Conservation (phyloP, 257 asterid genomes). For the Solanum dulcamara region DNA sequence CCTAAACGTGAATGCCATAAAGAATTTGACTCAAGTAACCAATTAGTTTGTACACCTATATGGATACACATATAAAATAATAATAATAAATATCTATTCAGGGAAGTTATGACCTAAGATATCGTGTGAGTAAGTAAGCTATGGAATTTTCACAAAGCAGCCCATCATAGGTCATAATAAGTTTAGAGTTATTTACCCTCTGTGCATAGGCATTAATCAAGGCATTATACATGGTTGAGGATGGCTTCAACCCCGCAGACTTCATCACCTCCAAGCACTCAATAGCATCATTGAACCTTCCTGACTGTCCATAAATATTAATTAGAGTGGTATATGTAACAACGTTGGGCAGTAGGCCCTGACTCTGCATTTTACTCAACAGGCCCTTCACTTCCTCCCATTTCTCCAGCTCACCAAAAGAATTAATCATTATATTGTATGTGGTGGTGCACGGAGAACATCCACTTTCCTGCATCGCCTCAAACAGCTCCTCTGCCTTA, state of each 20-base stretch:
- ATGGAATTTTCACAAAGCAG: neutral
- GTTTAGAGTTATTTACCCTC: slow-evolving; percentile 37
- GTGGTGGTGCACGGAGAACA: slow-evolving; percentile 74
- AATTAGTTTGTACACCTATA: neutral
- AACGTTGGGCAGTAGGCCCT: slow-evolving; percentile 75
- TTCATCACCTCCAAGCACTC: slow-evolving; percentile 95
- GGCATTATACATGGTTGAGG: slow-evolving; percentile 90
- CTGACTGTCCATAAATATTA: slow-evolving; percentile 80
- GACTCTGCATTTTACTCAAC: slow-evolving; percentile 64
- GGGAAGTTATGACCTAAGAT: neutral
- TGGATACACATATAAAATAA: neutral
- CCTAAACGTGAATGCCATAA: neutral
- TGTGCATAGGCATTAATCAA: slow-evolving; percentile 95
- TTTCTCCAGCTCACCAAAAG: slow-evolving; percentile 71
- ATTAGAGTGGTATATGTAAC: slow-evolving; percentile 88
- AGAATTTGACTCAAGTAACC: neutral
- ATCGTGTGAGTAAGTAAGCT: neutral
- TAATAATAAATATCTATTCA: neutral
- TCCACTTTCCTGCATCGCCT: slow-evolving; percentile 60
- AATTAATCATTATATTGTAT: slow-evolving; percentile 79
- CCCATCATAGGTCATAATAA: neutral
- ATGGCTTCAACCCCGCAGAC: slow-evolving; percentile 76
- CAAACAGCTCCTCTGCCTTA: slow-evolving; percentile 58
- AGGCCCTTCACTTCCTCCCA: slow-evolving; percentile 77
- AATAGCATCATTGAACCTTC: slow-evolving; percentile 74